These are phyloP conservation scores for Endothia cerciana DNA, from an alignment of 2,329 filamentous ascomycete species.

Conservation along the genomic window DNA sequence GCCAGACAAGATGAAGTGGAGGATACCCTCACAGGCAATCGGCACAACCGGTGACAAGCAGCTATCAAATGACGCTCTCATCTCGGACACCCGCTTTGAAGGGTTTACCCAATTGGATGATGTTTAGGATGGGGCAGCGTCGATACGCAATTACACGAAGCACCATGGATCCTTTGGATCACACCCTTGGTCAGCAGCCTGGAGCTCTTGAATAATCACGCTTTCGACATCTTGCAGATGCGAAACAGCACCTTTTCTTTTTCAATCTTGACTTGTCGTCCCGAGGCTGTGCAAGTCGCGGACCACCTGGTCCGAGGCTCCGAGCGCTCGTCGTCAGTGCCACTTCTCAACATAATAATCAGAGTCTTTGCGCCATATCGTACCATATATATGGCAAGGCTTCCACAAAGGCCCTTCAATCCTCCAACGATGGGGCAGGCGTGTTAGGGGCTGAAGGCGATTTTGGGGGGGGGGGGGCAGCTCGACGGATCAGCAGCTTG, in stretches of 20 bases:
- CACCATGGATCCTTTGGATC: constrained; percentile 20
- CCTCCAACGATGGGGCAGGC: constrained; percentile 16
- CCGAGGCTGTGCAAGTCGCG: not conserved
- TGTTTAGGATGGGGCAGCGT: no score
- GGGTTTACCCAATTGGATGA: no score
- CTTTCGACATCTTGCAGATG: not conserved
- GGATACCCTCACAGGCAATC: no score
- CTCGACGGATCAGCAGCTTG: not conserved
- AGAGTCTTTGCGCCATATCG: constrained; percentile 8
- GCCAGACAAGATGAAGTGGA: no score
- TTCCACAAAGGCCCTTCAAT: constrained; percentile 10
- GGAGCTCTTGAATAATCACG: not conserved
- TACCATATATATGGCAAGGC: constrained; percentile 10
- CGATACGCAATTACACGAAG: no score
- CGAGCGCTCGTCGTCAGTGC: not conserved
- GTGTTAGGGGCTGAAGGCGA: not conserved
- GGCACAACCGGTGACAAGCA: no score
- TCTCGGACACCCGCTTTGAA: no score
- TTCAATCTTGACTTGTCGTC: not conserved
- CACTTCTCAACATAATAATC: constrained; percentile 7
- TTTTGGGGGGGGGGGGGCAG: not conserved
- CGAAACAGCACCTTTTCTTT: not conserved
- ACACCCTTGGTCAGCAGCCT: constrained; percentile 5
- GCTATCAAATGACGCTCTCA: no score
- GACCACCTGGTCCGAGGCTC: not conserved